Evolutionary conservation across 139 green algal genomes (phyloP), one percentile per base, ranked within the genome.

Genomic region (Yamagishiella unicocca): DNA sequence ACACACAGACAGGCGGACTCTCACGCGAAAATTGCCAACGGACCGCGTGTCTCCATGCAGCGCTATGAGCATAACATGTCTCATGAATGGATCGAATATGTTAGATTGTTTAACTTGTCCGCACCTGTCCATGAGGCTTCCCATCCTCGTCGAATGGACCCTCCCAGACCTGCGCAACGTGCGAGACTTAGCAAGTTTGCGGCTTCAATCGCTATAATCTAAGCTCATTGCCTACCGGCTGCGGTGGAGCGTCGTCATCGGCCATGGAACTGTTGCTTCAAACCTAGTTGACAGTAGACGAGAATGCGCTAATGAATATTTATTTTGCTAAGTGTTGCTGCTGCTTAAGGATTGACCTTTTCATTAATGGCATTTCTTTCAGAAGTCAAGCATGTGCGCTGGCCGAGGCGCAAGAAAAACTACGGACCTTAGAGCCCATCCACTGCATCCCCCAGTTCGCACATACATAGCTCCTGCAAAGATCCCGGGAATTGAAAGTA

Each of bases 71-170:
- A n/a, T n/a, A n/a, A n/a, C n/a, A n/a, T n/a, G n/a, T n/a, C n/a
- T n/a, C n/a, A n/a, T n/a, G n/a, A n/a, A n/a, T n/a, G n/a, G n/a
- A n/a, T n/a, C n/a, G n/a, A n/a, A n/a, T n/a, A n/a, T n/a, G n/a
- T n/a, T n/a, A n/a, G n/a, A n/a, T n/a, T n/a, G n/a, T n/a, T n/a
- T n/a, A n/a, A n/a, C n/a, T n/a, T n/a, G n/a, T n/a, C 35, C 84
- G 43, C 74, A 91, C 90, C 85, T 90, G 72, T 1, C 93, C 93
- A 46, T 95, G 88, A 1, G 93, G 91, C 21, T 93, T 82, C 35
- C 93, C 93, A 40, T 92, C 90, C 58, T 93, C 90, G 53, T 95
- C 88, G 29, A 91, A 86, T 24, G 84, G 76, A 10, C 93, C 93
- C 77, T 93, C 87, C 92, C 92, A 94, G 5, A 86, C 85, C 90